Conservation (phyloP, 2,329 filamentous ascomycete species). For the Leptodontidium sp. region DNA sequence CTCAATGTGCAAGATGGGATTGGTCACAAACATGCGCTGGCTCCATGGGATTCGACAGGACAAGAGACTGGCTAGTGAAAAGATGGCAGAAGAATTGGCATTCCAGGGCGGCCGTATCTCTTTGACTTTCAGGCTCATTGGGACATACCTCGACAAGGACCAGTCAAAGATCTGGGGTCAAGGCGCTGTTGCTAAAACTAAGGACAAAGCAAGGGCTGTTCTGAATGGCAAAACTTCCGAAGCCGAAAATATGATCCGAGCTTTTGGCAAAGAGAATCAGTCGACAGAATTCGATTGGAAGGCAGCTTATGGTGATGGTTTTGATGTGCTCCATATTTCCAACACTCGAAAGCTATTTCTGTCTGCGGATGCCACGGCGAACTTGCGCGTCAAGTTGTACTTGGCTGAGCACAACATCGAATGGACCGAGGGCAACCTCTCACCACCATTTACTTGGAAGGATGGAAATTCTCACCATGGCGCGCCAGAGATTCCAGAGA, state of each 20-base stretch:
- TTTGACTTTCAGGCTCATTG: constrained; percentile 89
- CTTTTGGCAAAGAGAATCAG: constrained; percentile 88
- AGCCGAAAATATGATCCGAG: constrained; percentile 73
- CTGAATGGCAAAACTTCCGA: constrained; percentile 74
- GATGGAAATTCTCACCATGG: constrained; percentile 36
- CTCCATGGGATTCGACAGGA: constrained; percentile 92
- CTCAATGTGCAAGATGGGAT: constrained; percentile 84
- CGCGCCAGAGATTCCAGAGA: constrained; percentile 32
- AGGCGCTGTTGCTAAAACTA: constrained; percentile 77
- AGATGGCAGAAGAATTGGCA: constrained; percentile 73
- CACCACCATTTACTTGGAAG: constrained; percentile 44
- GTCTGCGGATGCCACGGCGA: constrained; percentile 56
- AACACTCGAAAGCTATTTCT: constrained; percentile 54
- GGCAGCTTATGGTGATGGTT: constrained; percentile 77
- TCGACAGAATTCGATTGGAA: constrained; percentile 77
- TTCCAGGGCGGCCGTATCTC: constrained; percentile 83
- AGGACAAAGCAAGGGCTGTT: constrained; percentile 66
- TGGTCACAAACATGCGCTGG: constrained; percentile 84
- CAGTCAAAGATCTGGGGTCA: constrained; percentile 85
- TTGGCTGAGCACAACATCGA: constrained; percentile 57
- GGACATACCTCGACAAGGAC: constrained; percentile 78
- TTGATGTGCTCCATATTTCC: constrained; percentile 78
- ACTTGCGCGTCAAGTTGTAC: constrained; percentile 60
- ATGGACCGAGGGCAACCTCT: constrained; percentile 44
- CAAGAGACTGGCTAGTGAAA: constrained; percentile 74